Evolutionary conservation across 2,329 filamentous ascomycete genomes (phyloP), one percentile per base, ranked within the genome.

Genomic region (Fusarium palustre): DNA sequence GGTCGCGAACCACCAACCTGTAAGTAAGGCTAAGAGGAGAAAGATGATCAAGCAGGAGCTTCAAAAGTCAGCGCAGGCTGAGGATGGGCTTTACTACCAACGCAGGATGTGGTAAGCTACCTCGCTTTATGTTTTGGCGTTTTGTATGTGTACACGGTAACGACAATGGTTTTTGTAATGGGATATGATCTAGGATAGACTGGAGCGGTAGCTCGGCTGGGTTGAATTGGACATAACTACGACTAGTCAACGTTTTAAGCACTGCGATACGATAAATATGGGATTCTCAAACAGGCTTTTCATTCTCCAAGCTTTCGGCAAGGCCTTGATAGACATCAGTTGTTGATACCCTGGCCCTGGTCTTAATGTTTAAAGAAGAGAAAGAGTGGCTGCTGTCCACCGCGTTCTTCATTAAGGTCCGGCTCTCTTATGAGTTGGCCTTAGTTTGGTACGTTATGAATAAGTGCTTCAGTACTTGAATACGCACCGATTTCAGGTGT

Each of bases 21-120:
- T 88, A 22, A 86, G 81, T 59, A 79, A 80, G 57, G 85, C 84
- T 0, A 84, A 88, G 77, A 83, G 88, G 70, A 81, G 88, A 70
- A 81, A 81, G 74, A 80, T 83, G 69, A 90, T 89, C 73, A 88
- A 87, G 74, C 84, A 87, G 65, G 87, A 89, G 71, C 83, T 90
- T 64, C 78, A 77, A 75, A 80, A 77, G 66, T 72, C 85, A 57
- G 80, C 85, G 9, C 83, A 82, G 73, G 77, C 79, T 18, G 78
- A 84, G 4, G 78, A 79, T 75, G 84, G 80, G 16, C 79, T 82
- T 25, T 85, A 85, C 64, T 88, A 88, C 71, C 86, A 87, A 72
- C 82, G 87, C 47, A 79, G 87, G 49, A 77, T 88, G 66, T 87
- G 84, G 81, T 89, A 78, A 58, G 22, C 36, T 48, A 13, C 15